These are phyloP conservation scores for Aureobasidium zeae DNA, from an alignment of 2,329 filamentous ascomycete genomes.

Conservation along the genomic window DNA sequence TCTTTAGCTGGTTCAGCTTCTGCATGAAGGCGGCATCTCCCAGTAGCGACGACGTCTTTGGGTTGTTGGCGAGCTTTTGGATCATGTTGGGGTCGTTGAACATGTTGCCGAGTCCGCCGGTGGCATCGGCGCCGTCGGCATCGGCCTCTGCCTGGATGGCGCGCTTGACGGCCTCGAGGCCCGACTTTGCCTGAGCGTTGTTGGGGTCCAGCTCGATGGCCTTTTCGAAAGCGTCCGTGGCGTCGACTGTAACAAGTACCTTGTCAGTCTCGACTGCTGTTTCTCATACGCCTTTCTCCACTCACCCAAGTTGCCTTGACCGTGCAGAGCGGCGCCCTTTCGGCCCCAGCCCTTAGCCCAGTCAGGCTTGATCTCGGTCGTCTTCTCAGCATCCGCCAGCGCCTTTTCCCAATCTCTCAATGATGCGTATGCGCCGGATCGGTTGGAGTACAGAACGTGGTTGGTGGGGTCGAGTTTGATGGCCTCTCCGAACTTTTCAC, in stretches of 20 bases:
- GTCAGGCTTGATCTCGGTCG: conserved; percentile 88
- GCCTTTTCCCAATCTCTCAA: conserved; percentile 81
- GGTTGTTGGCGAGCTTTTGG: conserved; percentile 84
- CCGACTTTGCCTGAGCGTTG: conserved; percentile 88
- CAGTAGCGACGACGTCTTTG: conserved; percentile 77
- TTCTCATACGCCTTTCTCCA: too few species aligned
- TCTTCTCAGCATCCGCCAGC: conserved; percentile 83
- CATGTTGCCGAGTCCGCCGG: conserved; percentile 74
- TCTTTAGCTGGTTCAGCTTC: conserved; percentile 72
- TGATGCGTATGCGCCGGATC: conserved; percentile 78
- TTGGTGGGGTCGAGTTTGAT: conserved; percentile 81
- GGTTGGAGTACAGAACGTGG: conserved; percentile 96
- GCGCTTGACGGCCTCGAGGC: conserved; percentile 73
- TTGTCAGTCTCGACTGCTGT: conserved; percentile 2
- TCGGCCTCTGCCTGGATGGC: conserved; percentile 72
- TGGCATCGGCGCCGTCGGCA: conserved; percentile 57
- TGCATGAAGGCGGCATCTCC: conserved; percentile 80
- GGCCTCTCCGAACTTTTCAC: conserved; percentile 88
- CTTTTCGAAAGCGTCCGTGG: conserved; percentile 83
- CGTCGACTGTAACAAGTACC: conserved; percentile 53
- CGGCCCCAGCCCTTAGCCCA: conserved; percentile 96
- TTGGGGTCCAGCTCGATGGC: conserved; percentile 86
- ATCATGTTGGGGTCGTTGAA: conserved; percentile 89
- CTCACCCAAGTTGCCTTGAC: conserved; percentile 66
- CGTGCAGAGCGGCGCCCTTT: conserved; percentile 85